Evolutionary conservation across 2,329 filamentous ascomycete species (phyloP).

Genomic region (Bisporella sp.): DNA sequence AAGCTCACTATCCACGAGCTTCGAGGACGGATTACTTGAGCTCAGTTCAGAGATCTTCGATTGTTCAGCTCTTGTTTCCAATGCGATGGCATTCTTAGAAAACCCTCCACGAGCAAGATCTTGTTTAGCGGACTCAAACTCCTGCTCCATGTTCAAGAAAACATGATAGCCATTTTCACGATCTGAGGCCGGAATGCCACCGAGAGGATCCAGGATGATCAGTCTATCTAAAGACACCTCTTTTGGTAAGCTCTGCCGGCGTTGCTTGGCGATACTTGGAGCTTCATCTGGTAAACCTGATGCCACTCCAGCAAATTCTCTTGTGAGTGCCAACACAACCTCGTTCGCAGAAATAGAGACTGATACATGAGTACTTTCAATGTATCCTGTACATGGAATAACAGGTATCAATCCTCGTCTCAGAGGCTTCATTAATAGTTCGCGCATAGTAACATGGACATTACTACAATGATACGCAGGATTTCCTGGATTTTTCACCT

Average conservation of each 20-base stretch:
- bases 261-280: constrained; percentile 31
- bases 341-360: constrained; percentile 50
- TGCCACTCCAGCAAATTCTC: constrained; percentile 65
- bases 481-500: background rate
- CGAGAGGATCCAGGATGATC: constrained; percentile 80
- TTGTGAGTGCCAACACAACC: constrained; percentile 68
- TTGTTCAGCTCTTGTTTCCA: background rate
- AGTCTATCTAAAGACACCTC: constrained; percentile 70
- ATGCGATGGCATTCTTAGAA: background rate
- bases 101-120: constrained; percentile 39
- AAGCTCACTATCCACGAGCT: constrained; percentile 30
- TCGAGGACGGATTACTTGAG: constrained; percentile 36
- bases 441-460: constrained; percentile 35
- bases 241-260: constrained; percentile 35
- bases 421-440: constrained; percentile 57
- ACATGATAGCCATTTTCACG: constrained; percentile 61
- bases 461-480: constrained; percentile 13
- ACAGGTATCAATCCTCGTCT: constrained; percentile 64
- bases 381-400: constrained; percentile 56
- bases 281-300: constrained; percentile 32
- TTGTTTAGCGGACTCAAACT: constrained; percentile 63
- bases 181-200: constrained; percentile 68
- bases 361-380: constrained; percentile 37
- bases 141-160: constrained; percentile 91
- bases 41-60: constrained; percentile 16